These are phyloP conservation scores for Pythium periplocum DNA, from an alignment of 352 stramenopile genomes.

Conservation along the genomic window DNA sequence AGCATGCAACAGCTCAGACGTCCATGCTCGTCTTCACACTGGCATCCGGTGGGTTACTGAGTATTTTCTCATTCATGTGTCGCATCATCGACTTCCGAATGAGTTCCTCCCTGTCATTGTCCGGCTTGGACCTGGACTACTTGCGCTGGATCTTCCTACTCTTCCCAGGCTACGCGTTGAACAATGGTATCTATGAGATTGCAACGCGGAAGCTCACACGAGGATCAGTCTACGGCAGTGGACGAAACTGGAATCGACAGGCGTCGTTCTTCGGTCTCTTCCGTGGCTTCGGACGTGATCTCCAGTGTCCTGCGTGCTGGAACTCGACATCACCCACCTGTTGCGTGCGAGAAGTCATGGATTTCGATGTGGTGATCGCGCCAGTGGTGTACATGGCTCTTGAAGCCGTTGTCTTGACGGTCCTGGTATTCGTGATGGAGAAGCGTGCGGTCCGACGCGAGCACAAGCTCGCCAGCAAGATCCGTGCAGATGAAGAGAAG, in stretches of 20 bases:
- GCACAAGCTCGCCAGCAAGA: neutral
- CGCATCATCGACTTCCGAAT: conserved; percentile 53
- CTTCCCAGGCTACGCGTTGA: conserved; percentile 65
- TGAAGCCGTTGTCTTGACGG: conserved; percentile 46
- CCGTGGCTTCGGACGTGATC: conserved; percentile 34
- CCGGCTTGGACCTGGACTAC: conserved; percentile 59
- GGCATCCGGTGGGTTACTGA: conserved; percentile 50
- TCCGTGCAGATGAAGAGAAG: too few species aligned
- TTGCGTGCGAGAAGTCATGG: conserved; percentile 46
- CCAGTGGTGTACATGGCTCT: conserved; percentile 43
- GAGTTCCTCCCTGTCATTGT: conserved; percentile 36
- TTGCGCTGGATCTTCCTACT: conserved; percentile 68
- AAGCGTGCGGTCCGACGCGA: conserved; percentile 14
- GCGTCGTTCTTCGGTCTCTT: conserved; percentile 58
- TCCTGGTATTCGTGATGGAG: conserved; percentile 40
- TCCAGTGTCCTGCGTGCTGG: conserved; percentile 45
- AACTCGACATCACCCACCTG: conserved; percentile 26
- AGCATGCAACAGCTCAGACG: conserved; percentile 58
- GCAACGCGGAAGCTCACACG: conserved; percentile 62
- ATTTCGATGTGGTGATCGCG: conserved; percentile 49
- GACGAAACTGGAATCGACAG: conserved; percentile 17
- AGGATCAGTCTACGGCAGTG: conserved; percentile 31
- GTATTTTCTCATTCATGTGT: conserved; percentile 76
- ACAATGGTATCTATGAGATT: conserved; percentile 68
- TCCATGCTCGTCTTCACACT: conserved; percentile 59